Evolutionary conservation across 2,329 filamentous ascomycete species (phyloP).

Genomic region (Furcasterigmium sp.): DNA sequence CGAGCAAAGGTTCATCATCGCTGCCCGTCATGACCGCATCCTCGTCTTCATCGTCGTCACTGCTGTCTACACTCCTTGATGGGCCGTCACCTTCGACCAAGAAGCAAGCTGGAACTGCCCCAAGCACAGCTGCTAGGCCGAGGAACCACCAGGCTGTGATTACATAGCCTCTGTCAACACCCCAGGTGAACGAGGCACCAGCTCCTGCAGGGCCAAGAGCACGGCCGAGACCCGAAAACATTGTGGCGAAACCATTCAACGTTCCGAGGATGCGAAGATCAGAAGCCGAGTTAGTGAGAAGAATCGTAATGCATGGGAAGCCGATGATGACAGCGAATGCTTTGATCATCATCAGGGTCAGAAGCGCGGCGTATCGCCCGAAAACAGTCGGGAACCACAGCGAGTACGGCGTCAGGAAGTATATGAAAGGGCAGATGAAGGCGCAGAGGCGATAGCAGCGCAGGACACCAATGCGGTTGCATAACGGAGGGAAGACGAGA

Average conservation of each 20-base stretch:
- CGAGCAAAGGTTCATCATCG: slow-evolving; percentile 11
- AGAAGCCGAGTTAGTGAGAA: slow-evolving; percentile 83
- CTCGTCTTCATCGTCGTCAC: slow-evolving; percentile 29
- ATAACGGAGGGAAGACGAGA: slow-evolving; percentile 72
- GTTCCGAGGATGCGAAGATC: slow-evolving; percentile 81
- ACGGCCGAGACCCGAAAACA: slow-evolving; percentile 72
- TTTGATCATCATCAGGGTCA: slow-evolving; percentile 67
- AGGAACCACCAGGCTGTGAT: slow-evolving; percentile 79
- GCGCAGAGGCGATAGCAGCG: slow-evolving; percentile 65
- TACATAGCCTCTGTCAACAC: slow-evolving; percentile 69
- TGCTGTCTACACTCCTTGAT: slow-evolving; percentile 23
- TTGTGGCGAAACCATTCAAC: slow-evolving; percentile 87
- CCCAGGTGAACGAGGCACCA: slow-evolving; percentile 69
- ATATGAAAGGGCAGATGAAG: slow-evolving; percentile 66
- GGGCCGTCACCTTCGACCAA: slow-evolving; percentile 71
- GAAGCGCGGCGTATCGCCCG: slow-evolving; percentile 55
- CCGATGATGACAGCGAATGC: slow-evolving; percentile 73
- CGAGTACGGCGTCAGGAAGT: slow-evolving; percentile 77
- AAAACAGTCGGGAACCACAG: slow-evolving; percentile 49
- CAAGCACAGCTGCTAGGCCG: slow-evolving; percentile 55
- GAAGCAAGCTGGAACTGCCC: slow-evolving; percentile 68
- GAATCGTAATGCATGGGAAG: slow-evolving; percentile 84
- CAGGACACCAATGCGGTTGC: slow-evolving; percentile 67
- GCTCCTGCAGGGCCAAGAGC: slow-evolving; percentile 72
- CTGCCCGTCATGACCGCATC: slow-evolving; percentile 15